Conservation (phyloP, 805 yeast species). For the Trichomonascus vanleenenianus region DNA sequence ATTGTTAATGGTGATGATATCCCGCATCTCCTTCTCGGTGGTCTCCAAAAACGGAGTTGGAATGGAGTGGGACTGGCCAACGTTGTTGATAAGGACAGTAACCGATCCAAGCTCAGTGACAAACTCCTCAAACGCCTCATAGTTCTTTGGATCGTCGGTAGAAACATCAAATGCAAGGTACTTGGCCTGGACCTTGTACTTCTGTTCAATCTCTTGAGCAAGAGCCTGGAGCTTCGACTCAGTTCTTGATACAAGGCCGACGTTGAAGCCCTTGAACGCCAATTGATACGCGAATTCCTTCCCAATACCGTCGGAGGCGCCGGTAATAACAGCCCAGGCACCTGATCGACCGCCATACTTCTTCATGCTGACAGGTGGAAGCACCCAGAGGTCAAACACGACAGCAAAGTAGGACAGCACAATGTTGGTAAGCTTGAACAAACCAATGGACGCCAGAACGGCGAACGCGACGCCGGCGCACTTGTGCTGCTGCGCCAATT, state of each 20-base stretch:
- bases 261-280: constrained; percentile 76
- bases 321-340: constrained; percentile 92
- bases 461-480: constrained; percentile 8
- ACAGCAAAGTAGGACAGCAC: constrained; percentile 45
- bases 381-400: constrained; percentile 51
- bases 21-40: constrained; percentile 58
- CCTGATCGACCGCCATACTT: constrained; percentile 60
- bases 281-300: constrained; percentile 83
- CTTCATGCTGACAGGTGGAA: constrained; percentile 42
- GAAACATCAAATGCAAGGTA: constrained; percentile 75
- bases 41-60: constrained; percentile 93
- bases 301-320: constrained; percentile 97
- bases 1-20: constrained; percentile 80
- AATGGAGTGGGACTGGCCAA: constrained; percentile 89
- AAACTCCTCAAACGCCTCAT: constrained; percentile 41
- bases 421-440: constrained; percentile 46
- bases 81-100: constrained; percentile 79
- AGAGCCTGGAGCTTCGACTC: constrained; percentile 62
- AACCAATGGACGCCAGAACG: constrained; percentile 35
- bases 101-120: constrained; percentile 44
- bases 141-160: constrained; percentile 50
- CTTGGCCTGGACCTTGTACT: constrained; percentile 55
- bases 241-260: constrained; percentile 81
- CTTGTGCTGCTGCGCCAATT: constrained; percentile 6
- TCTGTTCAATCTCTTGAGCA: constrained; percentile 52